These are phyloP conservation scores for Knufia fluminis DNA, from an alignment of 2,329 filamentous ascomycete species.

Conservation along the genomic window DNA sequence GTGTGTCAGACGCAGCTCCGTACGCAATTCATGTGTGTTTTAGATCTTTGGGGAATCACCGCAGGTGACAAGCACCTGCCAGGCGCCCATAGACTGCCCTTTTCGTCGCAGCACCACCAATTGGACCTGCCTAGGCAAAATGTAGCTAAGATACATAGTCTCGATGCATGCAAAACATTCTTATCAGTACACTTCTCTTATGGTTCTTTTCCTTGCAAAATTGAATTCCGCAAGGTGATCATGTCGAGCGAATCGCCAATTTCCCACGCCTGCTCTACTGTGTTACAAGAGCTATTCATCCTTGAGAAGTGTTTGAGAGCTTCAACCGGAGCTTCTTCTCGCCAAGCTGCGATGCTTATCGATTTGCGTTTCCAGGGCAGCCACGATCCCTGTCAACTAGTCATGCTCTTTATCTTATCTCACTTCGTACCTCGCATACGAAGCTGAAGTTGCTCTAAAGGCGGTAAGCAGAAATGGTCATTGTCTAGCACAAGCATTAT, in stretches of 20 bases:
- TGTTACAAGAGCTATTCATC: too few relatives aligned
- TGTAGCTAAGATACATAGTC: too few relatives aligned
- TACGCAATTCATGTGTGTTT: not conserved
- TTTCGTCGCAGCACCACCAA: not conserved
- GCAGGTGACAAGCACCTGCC: not conserved
- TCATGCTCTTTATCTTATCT: not conserved
- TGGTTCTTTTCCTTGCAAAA: not conserved
- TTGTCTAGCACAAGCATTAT: not conserved
- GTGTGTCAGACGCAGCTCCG: not conserved
- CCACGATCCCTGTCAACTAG: conserved; percentile 1
- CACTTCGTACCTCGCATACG: conserved; percentile 1
- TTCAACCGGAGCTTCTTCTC: not conserved
- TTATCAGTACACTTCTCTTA: not conserved
- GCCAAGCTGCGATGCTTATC: too few relatives aligned
- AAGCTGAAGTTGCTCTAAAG: not conserved
- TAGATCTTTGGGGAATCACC: not conserved
- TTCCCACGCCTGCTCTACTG: too few relatives aligned
- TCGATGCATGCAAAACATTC: not conserved
- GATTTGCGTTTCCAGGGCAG: conserved; percentile 4
- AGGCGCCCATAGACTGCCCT: not conserved
- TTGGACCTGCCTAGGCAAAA: too few relatives aligned
- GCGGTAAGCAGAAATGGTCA: not conserved
- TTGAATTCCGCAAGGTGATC: too few relatives aligned
- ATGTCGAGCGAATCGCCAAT: too few relatives aligned
- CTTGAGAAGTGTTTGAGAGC: not conserved